Percentiles rank a stretch among this genome's conserved stretches.
Conservation (phyloP, 2,329 filamentous ascomycete genomes). For the Phyllosticta citrichinensis region DNA sequence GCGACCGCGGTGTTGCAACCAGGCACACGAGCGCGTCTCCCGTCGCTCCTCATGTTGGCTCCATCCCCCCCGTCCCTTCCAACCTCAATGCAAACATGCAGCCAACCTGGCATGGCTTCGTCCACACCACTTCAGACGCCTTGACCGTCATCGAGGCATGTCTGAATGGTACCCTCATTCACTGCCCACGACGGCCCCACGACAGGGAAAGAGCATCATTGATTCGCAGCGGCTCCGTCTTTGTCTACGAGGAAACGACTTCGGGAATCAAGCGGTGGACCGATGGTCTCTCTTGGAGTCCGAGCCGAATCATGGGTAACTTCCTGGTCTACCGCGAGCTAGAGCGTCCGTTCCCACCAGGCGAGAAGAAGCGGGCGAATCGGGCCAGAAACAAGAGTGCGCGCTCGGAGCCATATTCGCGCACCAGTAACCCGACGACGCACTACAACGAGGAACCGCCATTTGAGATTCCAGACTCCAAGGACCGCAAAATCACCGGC, state of each 20-base stretch:
- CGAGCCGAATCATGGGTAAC: slow-evolving; percentile 74
- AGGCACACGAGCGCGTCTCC: slow-evolving; percentile 4
- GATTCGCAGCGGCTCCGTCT: slow-evolving; percentile 70
- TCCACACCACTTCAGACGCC: slow-evolving; percentile 63
- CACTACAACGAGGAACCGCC: slow-evolving; percentile 2
- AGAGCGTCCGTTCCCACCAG: slow-evolving; percentile 64
- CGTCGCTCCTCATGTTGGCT: background rate
- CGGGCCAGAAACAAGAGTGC: slow-evolving; percentile 35
- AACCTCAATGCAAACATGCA: slow-evolving; percentile 33
- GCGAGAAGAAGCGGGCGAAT: slow-evolving; percentile 75
- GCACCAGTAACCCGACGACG: slow-evolving; percentile 12
- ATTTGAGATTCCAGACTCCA: slow-evolving; percentile 28
- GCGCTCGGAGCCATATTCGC: slow-evolving; percentile 42
- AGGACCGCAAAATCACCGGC: slow-evolving; percentile 56
- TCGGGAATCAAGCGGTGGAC: slow-evolving; percentile 94
- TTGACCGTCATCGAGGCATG: slow-evolving; percentile 73
- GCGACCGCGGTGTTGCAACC: background rate
- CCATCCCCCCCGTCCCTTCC: slow-evolving; percentile 4
- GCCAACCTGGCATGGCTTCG: slow-evolving; percentile 58
- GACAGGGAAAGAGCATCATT: slow-evolving; percentile 69
- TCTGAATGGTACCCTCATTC: slow-evolving; percentile 57
- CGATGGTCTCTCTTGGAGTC: slow-evolving; percentile 84
- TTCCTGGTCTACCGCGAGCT: slow-evolving; percentile 81
- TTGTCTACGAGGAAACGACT: slow-evolving; percentile 85
- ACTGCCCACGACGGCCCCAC: slow-evolving; percentile 75